phyloP scores from a whole-genome alignment of 108 stramenopile genomes.

The Pseudonitzschia multiseries region DNA sequence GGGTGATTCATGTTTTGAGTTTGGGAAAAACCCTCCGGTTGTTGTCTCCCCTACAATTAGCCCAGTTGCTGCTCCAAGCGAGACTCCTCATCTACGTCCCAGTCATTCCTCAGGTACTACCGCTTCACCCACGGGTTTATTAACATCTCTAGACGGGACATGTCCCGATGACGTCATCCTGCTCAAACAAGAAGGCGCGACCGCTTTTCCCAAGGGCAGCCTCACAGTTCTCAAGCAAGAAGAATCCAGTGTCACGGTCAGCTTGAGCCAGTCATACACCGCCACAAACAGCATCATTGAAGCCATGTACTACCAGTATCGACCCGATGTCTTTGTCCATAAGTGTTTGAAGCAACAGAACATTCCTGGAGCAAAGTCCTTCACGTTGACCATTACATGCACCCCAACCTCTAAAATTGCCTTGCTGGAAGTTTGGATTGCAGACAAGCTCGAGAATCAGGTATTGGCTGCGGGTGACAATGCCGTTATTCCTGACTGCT shows the following conservation, averaged over 20 bases:
- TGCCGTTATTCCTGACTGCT: neutral
- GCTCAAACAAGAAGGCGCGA: neutral
- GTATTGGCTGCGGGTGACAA: neutral
- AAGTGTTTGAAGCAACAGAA: conserved; percentile 6
- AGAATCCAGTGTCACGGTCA: neutral
- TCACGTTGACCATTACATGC: neutral
- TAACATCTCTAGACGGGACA: too few relatives aligned
- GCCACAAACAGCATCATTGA: neutral
- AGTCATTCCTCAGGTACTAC: too few relatives aligned
- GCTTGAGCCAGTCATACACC: neutral
- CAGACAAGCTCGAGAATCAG: neutral
- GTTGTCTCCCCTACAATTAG: too few relatives aligned
- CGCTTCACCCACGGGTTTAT: too few relatives aligned
- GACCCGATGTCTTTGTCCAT: neutral
- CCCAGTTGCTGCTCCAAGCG: too few relatives aligned
- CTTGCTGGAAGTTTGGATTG: conserved; percentile 4
- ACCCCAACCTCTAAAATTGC: neutral
- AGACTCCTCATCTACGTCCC: too few relatives aligned
- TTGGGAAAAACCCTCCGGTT: too few relatives aligned
- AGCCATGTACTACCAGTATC: neutral
- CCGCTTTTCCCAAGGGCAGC: neutral
- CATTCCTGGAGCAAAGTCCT: neutral
- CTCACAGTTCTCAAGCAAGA: neutral
- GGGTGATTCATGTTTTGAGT: too few relatives aligned
- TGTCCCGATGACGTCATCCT: neutral